These are phyloP conservation scores for Solanum boliviense DNA, from an alignment of 257 asterid genomes.

Conservation along the genomic window DNA sequence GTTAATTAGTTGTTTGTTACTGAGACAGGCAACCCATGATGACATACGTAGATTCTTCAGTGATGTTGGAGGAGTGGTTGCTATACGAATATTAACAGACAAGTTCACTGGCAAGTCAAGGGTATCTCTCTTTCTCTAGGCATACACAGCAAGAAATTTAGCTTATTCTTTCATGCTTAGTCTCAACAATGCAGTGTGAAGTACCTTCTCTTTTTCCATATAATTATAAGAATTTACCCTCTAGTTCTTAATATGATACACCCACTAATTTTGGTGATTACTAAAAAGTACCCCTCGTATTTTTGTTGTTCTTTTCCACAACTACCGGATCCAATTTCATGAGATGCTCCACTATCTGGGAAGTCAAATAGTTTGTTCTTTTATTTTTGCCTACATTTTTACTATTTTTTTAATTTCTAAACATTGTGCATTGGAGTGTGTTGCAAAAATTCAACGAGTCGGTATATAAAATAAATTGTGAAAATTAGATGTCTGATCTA, in stretches of 20 bases:
- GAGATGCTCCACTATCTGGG: not conserved
- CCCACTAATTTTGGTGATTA: not conserved
- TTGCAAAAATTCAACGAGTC: not conserved
- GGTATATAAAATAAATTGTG: not conserved
- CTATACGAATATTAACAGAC: constrained; percentile 65
- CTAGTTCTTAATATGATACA: not conserved
- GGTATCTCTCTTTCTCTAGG: constrained; percentile 32
- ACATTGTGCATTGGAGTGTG: not conserved
- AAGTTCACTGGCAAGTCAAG: constrained; percentile 73
- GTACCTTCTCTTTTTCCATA: not conserved
- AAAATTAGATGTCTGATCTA: not conserved
- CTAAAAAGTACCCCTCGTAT: not conserved
- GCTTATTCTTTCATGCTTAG: not conserved
- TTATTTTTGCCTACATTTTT: not conserved
- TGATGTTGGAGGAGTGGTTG: constrained; percentile 88
- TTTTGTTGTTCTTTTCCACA: not conserved
- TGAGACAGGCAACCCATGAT: constrained; percentile 52
- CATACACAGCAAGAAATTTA: not conserved
- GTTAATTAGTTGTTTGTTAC: not conserved
- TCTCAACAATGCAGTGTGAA: not conserved
- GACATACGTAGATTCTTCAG: constrained; percentile 62
- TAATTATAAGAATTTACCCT: not conserved
- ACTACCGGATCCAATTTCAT: not conserved
- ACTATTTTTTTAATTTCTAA: not conserved
- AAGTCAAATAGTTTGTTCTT: not conserved